Evolutionary conservation across 148 eudicot genomes (phyloP), one percentile per base, ranked within the genome.

Genomic region (Oxyria digyna): DNA sequence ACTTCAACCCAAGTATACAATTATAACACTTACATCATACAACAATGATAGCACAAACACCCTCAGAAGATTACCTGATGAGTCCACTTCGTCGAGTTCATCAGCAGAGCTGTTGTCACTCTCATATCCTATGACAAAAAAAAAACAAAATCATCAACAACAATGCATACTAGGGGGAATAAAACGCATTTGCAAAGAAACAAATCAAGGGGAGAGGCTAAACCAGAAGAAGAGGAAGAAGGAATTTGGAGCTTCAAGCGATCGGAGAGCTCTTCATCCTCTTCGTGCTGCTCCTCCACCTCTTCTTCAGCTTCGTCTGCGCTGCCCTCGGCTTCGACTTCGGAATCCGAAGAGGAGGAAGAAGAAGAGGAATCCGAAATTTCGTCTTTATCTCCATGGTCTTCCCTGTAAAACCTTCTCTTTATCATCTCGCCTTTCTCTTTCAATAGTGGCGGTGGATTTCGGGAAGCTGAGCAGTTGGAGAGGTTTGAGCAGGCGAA

Each of bases 81-180:
- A 86, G 66, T 84, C 88, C 54, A 74, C 88, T 62, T 74, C 81
- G 31, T 81, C 82, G 38, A 86, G 77, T 72, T 86, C 96, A 74
- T 86, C 73, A 17, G 70, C 82, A 1, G 95, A 89, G 81, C 91
- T 87, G 69, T 86, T 91, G 74, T 87, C 96, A 74, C 91, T 89
- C 72, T 87, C 96, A 72, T 93, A 83, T 45, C 91, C 96, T 92
- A 78, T 6, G 29, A 27, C 12, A 73, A 64, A 10, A 68, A 11
- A 18, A 42, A 32, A 14, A 17, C 59, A 26, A 55, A 59, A 13
- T 1, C 57, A 23, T 62, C 21, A 42, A 74, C 6, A 26, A 21
- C 29, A 74, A 52, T 4, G 33, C 11, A 23, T n/a, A 5, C n/a
- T n/a, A n/a, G n/a, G 13, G 27, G 8, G 3, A 38, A 38, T 0